Percentiles rank a stretch among this genome's conserved stretches.
phyloP scores from a whole-genome alignment of 2,329 filamentous ascomycete genomes.

The Talaromyces amestolkiae region DNA sequence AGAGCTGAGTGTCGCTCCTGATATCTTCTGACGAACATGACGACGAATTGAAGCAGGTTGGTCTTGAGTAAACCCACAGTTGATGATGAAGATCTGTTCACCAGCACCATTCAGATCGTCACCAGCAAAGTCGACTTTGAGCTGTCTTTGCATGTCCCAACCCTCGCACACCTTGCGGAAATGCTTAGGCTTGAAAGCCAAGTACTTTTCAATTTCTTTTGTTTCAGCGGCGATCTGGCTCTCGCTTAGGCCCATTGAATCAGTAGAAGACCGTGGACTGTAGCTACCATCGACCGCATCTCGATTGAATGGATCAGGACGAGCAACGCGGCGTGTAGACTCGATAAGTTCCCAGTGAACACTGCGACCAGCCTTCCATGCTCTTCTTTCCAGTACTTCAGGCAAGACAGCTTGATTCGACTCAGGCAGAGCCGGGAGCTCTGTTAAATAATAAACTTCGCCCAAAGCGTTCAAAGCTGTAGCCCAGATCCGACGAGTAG shows the following conservation, averaged over 20 bases:
- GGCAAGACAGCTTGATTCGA: constrained; percentile 46
- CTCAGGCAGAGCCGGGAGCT: constrained; percentile 53
- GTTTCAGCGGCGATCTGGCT: constrained; percentile 74
- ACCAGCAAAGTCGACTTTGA: constrained; percentile 86
- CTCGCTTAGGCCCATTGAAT: constrained; percentile 67
- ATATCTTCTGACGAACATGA: constrained; percentile 55
- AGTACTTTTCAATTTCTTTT: constrained; percentile 73
- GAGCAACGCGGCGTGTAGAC: constrained; percentile 68
- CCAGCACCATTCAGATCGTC: constrained; percentile 74
- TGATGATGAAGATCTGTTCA: constrained; percentile 72
- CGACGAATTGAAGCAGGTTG: constrained; percentile 54
- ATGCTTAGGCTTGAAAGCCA: constrained; percentile 69
- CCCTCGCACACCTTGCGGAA: constrained; percentile 75
- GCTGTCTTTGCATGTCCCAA: constrained; percentile 85
- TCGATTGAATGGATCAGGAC: constrained; percentile 69
- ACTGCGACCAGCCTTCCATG: constrained; percentile 77
- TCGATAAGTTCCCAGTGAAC: constrained; percentile 81
- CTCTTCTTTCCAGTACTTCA: constrained; percentile 59
- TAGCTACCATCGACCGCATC: constrained; percentile 70
- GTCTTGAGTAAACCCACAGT: constrained; percentile 66
- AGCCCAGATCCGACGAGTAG: constrained; percentile 76
- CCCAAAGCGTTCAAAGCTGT: constrained; percentile 90
- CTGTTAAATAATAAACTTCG: constrained; percentile 80
- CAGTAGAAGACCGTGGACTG: constrained; percentile 74
- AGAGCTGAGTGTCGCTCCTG: constrained; percentile 24